Base-by-base conservation (phyloP, 148 eudicot genomes). In the Vaccinium corymbosum region DNA sequence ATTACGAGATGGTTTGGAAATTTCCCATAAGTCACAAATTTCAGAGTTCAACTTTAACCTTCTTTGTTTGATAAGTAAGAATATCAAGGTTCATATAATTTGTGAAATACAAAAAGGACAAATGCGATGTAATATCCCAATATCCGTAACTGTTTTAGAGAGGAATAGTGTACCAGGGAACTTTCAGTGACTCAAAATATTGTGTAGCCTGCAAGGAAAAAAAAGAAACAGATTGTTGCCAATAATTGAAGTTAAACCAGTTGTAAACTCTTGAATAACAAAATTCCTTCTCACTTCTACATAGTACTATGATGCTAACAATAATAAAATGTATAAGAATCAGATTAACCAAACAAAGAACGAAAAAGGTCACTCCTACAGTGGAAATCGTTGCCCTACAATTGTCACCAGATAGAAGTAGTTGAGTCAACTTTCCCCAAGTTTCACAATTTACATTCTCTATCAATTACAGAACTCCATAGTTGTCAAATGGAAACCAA, bases 81-180 rank as follows among this genome's bases (percentile, higher is more conserved):
- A 71, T 5, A 35, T 16, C 9, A 71, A 71, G 46, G 76, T 71
- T 71, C 76, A 38, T 2, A 62, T 52, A 35, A 80, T 14, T 83
- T 79, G 3, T 8, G 56, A 80, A 82, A 79, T 25, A 81, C 48
- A 64, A 49, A 53, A 57, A 13, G 13, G 29, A 12, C 10, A 12
- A 53, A 35, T n/a, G 22, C 25, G 2, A 38, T 7, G 22, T 19
- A 13, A 52, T n/a, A 64, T 66, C 52, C 61, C 78, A 25, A 53
- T 66, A 62, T 50, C 22, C 9, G 12, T n/a, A 66, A 79, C 78
- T 71, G 11, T 71, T 53, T 53, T 61, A 83, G 82, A 70, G 76
- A 75, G 84, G 78, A 80, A 22, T 16, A 59, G 50, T 71, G 11
- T 90, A 92, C 92, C 92, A 90, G 57, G 93, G 90, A 78, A 90